phyloP scores from a whole-genome alignment of 352 stramenopile genomes.

The Aphanomyces euteiches region DNA sequence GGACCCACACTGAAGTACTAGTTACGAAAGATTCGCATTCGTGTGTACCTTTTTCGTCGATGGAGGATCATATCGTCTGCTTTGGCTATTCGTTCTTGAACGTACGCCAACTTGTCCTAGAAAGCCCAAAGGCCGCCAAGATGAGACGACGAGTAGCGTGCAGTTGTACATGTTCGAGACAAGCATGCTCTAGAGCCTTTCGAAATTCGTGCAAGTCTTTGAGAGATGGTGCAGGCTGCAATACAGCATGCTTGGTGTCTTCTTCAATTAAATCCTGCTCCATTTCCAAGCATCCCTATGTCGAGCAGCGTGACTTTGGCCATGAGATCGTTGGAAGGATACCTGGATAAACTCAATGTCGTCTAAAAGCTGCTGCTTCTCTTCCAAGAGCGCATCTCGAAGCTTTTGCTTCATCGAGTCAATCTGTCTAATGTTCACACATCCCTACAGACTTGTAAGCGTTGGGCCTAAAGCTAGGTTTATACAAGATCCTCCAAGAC shows the following conservation, averaged over 20 bases:
- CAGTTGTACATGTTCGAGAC: slow-evolving; percentile 49
- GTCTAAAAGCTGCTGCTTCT: slow-evolving; percentile 61
- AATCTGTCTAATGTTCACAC: slow-evolving; percentile 67
- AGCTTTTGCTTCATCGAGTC: slow-evolving; percentile 63
- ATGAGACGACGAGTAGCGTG: background rate
- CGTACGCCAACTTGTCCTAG: slow-evolving; percentile 39
- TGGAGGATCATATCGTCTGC: slow-evolving; percentile 30
- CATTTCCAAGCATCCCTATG: slow-evolving; percentile 76
- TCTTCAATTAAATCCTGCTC: slow-evolving; percentile 79
- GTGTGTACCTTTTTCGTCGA: slow-evolving; percentile 27
- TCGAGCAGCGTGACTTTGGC: background rate
- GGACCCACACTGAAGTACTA: background rate
- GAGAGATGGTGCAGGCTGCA: slow-evolving; percentile 45
- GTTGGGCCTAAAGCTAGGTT: background rate
- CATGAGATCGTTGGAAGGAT: background rate
- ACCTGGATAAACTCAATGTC: slow-evolving; percentile 85
- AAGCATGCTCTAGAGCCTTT: slow-evolving; percentile 54
- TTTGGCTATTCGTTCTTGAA: slow-evolving; percentile 36
- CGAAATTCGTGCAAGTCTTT: slow-evolving; percentile 61
- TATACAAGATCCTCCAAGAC: slow-evolving; percentile 56
- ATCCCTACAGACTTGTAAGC: background rate
- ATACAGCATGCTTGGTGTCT: slow-evolving; percentile 44
- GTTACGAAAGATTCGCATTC: slow-evolving; percentile 28
- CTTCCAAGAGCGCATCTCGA: slow-evolving; percentile 51
- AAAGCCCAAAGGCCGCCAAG: background rate